Conservation (phyloP, 2,329 filamentous ascomycete genomes). For the Epichloe glyceriae region DNA sequence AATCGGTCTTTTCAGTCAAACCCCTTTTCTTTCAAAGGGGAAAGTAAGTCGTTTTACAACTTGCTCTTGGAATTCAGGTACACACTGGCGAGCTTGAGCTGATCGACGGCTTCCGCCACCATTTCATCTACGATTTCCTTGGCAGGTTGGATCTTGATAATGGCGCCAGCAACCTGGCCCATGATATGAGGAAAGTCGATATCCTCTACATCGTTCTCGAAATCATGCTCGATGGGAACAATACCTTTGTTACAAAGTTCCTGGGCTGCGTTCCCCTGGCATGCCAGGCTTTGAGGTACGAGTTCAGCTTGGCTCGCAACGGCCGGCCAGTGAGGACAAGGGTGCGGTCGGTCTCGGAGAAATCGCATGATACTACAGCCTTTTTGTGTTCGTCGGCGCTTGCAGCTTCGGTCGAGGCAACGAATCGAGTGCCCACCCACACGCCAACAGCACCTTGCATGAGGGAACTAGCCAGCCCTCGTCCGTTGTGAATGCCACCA, state of each 20-base stretch:
- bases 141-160: conserved; percentile 68
- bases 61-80: conserved; percentile 41
- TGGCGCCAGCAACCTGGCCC: conserved; percentile 80
- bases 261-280: conserved; percentile 60
- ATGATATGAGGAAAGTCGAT: conserved; percentile 81
- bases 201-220: conserved; percentile 63
- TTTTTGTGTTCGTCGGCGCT: conserved; percentile 74
- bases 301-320: conserved; percentile 67
- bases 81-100: conserved; percentile 47
- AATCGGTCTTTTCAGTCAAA: no score
- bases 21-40: no score
- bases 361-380: conserved; percentile 65
- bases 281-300: conserved; percentile 77
- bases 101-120: conserved; percentile 61
- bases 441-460: conserved; percentile 83
- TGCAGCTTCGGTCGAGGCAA: conserved; percentile 68
- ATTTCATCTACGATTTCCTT: conserved; percentile 80
- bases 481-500: conserved; percentile 74
- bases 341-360: conserved; percentile 70
- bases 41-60: conserved; percentile 18
- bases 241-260: conserved; percentile 63
- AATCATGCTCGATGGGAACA: conserved; percentile 69
- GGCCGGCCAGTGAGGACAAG: conserved; percentile 74
- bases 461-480: conserved; percentile 65
- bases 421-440: conserved; percentile 91